Evolutionary conservation across 495 filamentous ascomycete species (phyloP), one percentile per base, ranked within the genome.

Genomic region (Penicillium paxilli): DNA sequence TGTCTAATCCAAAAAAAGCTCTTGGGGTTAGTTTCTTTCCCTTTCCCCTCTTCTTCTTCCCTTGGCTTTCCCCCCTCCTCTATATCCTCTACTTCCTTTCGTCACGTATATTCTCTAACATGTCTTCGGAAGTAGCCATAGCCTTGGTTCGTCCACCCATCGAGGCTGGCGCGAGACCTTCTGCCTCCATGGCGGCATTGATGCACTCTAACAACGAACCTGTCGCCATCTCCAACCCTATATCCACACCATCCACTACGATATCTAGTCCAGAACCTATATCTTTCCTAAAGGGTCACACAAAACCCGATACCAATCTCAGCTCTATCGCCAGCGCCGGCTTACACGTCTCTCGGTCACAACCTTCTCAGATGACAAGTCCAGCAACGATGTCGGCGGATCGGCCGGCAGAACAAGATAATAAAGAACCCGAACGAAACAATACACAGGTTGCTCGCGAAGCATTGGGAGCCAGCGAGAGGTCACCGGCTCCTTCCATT

Each of bases 51-150:
- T 47, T 30, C 14, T 16, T 22, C 17, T 47, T 23, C 37, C 16
- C 38, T 23, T 32, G 30, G 5, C 44, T 20, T n/a, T 5, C 14
- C 33, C 35, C n/a, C 35, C 16, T 38, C 11, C 35, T 38, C 14
- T 20, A n/a, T n/a, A n/a, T n/a, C n/a, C n/a, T n/a, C n/a, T n/a
- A n/a, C n/a, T n/a, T n/a, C n/a, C 50, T 25, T 26, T 74, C 88
- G 10, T 8, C 81, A 87, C 60, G 68, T 77, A 5, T 89, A 90
- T 56, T 81, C 81, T 64, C 82, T 64, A 82, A 90, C 35, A 80
- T 95, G 51, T 84, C 86, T 22, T 87, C 84, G 14, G 75, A 86
- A 20, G 67, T 94, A 50, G 76, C 87, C 38, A 72, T 89, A 25
- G 82, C 88, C 1, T 78, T 93, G 56, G 59, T 66, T 66, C 71